A percentile compares a stretch with the other conserved stretches of the same genome.
Conservation (phyloP, 208 protist genomes). For the Porcisia hertigi region DNA sequence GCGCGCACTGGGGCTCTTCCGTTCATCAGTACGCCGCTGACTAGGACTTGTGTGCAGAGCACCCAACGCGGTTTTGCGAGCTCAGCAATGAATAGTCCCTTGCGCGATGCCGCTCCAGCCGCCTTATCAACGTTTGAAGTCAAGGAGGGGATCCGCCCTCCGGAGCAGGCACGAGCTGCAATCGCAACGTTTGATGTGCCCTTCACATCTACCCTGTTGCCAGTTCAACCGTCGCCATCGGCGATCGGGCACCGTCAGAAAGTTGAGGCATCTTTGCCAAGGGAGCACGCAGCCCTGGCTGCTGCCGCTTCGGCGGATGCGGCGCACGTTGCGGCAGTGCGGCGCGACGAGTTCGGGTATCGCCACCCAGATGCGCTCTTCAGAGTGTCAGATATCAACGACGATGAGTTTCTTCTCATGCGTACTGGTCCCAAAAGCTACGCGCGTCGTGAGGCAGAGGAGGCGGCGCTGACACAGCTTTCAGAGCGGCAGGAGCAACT, state of each 20-base stretch:
- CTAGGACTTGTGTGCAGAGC: not conserved
- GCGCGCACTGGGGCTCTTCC: not conserved
- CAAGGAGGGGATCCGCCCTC: too few species aligned
- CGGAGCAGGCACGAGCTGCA: too few species aligned
- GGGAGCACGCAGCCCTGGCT: not conserved
- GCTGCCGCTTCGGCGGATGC: not conserved
- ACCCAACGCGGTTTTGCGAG: not conserved
- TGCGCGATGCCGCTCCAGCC: slow-evolving; percentile 7
- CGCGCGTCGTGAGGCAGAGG: slow-evolving; percentile 14
- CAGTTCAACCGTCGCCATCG: not conserved
- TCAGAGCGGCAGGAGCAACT: slow-evolving; percentile 10
- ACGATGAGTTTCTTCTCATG: slow-evolving; percentile 65
- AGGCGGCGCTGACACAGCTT: slow-evolving; percentile 9
- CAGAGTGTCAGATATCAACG: slow-evolving; percentile 77
- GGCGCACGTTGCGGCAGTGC: slow-evolving; percentile 2
- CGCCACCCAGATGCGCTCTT: slow-evolving; percentile 49
- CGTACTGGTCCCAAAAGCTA: slow-evolving; percentile 40
- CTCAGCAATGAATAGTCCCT: not conserved
- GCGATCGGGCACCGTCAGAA: not conserved
- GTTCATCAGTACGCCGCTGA: not conserved
- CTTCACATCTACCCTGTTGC: not conserved
- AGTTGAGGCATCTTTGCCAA: not conserved
- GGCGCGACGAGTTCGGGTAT: slow-evolving; percentile 39
- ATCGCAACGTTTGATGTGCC: not conserved
- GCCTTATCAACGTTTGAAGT: not conserved